Base-by-base conservation (phyloP, 129 eudicot species). In the Tanacetum coccineum region DNA sequence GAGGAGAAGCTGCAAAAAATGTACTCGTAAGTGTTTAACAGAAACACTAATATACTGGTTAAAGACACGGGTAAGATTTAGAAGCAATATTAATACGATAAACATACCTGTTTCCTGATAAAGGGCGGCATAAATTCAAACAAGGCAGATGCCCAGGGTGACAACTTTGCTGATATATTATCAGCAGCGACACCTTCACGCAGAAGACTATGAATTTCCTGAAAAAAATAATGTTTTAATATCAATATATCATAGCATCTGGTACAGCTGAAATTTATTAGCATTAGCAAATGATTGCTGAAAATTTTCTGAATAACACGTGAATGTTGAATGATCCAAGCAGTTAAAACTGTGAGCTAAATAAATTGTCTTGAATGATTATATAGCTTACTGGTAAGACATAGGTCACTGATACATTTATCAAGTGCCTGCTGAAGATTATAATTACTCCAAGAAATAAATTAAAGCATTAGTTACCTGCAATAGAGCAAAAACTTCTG, bases 121-220 rank as follows among this genome's bases (percentile, higher is more conserved):
- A 93, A 93, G 49, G 80, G 87, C 26, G 99, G 99, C 79, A 93
- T 74, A 68, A 93, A 93, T 63, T 89, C 96, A 79, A 93, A 88
- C 79, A 93, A 81, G n/a, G 99, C 99, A 50, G 99, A 93, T 70
- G 99, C 95, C 99, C 99, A 93, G 7, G 99, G 99, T 74, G 99
- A 93, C 65, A 93, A 80, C 21, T 93, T 84, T 63, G 96, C 74
- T 32, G 96, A 89, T 71, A 93, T 93, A 55, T 81, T 82, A 64
- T 93, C 96, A 62, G 81, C 82, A 58, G 90, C 81, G 22, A 86
- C 83, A 32, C 99, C 99, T 76, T 86, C 78, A 48, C 87, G 78
- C 56, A 84, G 87, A 66, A 89, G 86, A 70, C 85, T 80, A 68
- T 93, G 99, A 71, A 93, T 93, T 84, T 93, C 99, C 99, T 93